These are phyloP conservation scores for Phyllostachys edulis DNA, from an alignment of 176 grass and related monocot genomes.

Conservation along the genomic window DNA sequence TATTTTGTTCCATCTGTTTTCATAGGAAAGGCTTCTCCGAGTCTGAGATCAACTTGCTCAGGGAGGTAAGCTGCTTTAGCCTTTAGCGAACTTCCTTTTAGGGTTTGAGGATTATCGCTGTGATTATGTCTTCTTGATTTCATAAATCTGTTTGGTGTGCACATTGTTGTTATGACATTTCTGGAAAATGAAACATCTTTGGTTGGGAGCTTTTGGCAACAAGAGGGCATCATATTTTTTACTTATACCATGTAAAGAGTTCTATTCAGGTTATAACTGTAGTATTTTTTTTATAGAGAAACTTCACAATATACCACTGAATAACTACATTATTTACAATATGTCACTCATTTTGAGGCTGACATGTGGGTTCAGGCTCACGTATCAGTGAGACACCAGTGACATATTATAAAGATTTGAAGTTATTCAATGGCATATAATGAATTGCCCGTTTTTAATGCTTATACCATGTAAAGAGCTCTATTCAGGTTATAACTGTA, in stretches of 20 bases:
- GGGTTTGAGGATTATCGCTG: neutral
- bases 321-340: too few relatives aligned
- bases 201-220: neutral
- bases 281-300: too few relatives aligned
- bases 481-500: neutral
- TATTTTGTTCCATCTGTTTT: slow-evolving; percentile 36
- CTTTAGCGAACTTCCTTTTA: neutral
- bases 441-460: neutral
- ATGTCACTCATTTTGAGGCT: too few relatives aligned
- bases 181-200: neutral
- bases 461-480: neutral
- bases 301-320: too few relatives aligned
- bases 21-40: slow-evolving; percentile 81
- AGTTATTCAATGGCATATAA: too few relatives aligned
- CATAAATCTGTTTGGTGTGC: neutral
- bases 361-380: too few relatives aligned
- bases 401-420: too few relatives aligned
- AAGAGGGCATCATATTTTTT: neutral
- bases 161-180: slow-evolving; percentile 13
- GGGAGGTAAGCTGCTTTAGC: slow-evolving; percentile 48
- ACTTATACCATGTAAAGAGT: neutral
- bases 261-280: neutral
- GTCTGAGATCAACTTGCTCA: slow-evolving; percentile 86
- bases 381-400: too few relatives aligned
- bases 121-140: neutral